Base-by-base conservation (phyloP, 2,329 filamentous ascomycete species). In the Colletotrichum graminicola region DNA sequence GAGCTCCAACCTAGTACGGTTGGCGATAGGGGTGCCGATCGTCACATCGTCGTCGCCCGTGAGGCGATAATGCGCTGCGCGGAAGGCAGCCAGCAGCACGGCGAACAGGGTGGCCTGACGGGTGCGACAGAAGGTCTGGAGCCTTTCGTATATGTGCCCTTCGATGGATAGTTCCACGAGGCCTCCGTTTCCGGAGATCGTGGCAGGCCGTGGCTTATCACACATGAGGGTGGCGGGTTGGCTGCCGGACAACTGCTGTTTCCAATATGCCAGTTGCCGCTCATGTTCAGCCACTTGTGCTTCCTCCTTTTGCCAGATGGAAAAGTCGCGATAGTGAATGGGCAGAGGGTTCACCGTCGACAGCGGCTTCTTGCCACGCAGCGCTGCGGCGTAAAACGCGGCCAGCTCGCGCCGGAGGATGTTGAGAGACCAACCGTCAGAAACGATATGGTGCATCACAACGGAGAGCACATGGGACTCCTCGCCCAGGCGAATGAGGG, bases 221-320 rank as follows among this genome's bases (percentile, higher is more conserved):
- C 43, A 47, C 59, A 62, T 18, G n/a, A 62, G 59, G 3, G 26
- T 51, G 5, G 59, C 59, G 1, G 59, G 59, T 7, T 34, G 45
- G 23, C 41, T 49, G 23, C 81, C 76, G 63, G 88, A 86, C 23
- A 66, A 18, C 45, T 66, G 29, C 7, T 23, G 36, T 21, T 59
- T 60, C 64, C 64, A 66, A 23, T 59, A 66, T 2, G 23, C n/a
- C 10, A 59, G 43, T 7, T 59, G 64, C 3, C 54, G 34, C 21
- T 66, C 41, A 8, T 59, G n/a, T 3, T 60, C 64, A n/a, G 45
- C 45, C 14, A 49, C 34, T 8, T 66, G 64, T 0, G 23, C 36
- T 18, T 55, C 34, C 49, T 41, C 26, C 36, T 52, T 43, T 32
- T 52, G 29, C 49, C 64, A 43, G 6, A 32, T 16, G 1, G 52